Base-by-base conservation (phyloP, 2,329 filamentous ascomycete genomes). In the Scopulariopsis brevicaulis region DNA sequence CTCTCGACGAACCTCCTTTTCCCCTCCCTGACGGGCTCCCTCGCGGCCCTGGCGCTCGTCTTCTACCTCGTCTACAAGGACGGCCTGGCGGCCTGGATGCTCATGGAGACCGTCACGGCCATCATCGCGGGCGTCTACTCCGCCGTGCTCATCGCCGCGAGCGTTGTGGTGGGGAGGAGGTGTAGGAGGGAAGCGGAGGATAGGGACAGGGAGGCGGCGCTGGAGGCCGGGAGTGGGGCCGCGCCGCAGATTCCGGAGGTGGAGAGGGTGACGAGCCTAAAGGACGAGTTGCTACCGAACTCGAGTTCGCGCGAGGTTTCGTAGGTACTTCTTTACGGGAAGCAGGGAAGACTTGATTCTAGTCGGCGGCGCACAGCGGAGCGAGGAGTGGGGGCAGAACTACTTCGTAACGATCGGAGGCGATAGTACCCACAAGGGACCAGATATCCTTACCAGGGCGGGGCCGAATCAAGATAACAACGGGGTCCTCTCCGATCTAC, bases 1-100 rank as follows among this genome's bases (percentile, higher is more conserved):
- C 32, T 57, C 11, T 32, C 48, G 20, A 22, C 32, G 14, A 18
- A 52, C 18, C n/a, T 57, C 10, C n/a, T 57, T 32, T n/a, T 53
- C 20, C 55, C 55, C 12, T 18, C 46, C 48, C 12, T 57, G n/a
- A 40, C 20, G 46, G 32, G 46, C n/a, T 57, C 55, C 11, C 48
- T 57, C 7, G 55, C 48, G 32, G 28, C 43, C 1, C 55, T 57
- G 14, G 48, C 48, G 11, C 32, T 57, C 14, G 48, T 53, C 11
- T 40, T 57, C 43, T 57, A 52, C 55, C 46, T 57, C 28, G 55
- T 57, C 10, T 57, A 57, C 48, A 57, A 53, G 34, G 55, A 57
- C 35, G 55, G 55, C 28, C 22, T 35, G n/a, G 34, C 48, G 14
- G 34, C 37, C 11, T 57, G 55, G 55, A 20, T 24, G 34, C 24